Percentiles rank a stretch among this genome's conserved stretches.
These are phyloP conservation scores for Tephrocybe sp. DNA, from an alignment of 768 basidiomycete species.

Conservation along the genomic window DNA sequence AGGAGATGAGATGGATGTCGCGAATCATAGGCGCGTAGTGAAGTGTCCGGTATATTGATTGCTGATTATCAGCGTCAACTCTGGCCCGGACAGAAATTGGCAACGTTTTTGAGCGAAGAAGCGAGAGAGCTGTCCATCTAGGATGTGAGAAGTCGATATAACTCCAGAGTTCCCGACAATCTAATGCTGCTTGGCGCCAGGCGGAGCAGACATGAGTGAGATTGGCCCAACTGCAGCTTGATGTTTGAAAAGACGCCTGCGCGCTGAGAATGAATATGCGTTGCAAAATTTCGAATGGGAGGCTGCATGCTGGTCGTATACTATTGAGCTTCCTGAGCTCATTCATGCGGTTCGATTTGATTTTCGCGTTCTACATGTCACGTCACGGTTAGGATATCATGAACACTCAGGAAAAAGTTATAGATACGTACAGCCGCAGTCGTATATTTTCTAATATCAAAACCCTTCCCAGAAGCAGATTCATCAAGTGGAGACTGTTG, in stretches of 20 bases:
- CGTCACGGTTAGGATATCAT: not conserved
- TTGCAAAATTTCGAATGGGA: slow-evolving; percentile 28
- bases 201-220: slow-evolving; percentile 35
- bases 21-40: slow-evolving; percentile 34
- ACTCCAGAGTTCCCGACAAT: slow-evolving; percentile 32
- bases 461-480: slow-evolving; percentile 6
- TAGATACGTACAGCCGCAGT: slow-evolving; percentile 15
- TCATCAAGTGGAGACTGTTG: slow-evolving; percentile 8
- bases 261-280: slow-evolving; percentile 30
- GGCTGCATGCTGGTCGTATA: slow-evolving; percentile 10
- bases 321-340: slow-evolving; percentile 16
- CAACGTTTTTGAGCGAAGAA: slow-evolving; percentile 29
- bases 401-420: not conserved
- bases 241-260: slow-evolving; percentile 14
- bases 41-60: slow-evolving; percentile 29
- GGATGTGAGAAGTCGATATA: slow-evolving; percentile 39
- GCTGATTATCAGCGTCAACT: slow-evolving; percentile 28
- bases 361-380: slow-evolving; percentile 13
- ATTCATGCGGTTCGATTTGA: slow-evolving; percentile 11
- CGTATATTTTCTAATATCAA: slow-evolving; percentile 18
- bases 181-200: slow-evolving; percentile 34
- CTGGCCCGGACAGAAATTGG: slow-evolving; percentile 30
- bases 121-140: slow-evolving; percentile 28
- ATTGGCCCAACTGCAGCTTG: slow-evolving; percentile 33
- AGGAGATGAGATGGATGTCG: slow-evolving; percentile 32